Evolutionary conservation across 1,284 basidiomycete species (phyloP).

Genomic region (Ganoderma leucocontextum): DNA sequence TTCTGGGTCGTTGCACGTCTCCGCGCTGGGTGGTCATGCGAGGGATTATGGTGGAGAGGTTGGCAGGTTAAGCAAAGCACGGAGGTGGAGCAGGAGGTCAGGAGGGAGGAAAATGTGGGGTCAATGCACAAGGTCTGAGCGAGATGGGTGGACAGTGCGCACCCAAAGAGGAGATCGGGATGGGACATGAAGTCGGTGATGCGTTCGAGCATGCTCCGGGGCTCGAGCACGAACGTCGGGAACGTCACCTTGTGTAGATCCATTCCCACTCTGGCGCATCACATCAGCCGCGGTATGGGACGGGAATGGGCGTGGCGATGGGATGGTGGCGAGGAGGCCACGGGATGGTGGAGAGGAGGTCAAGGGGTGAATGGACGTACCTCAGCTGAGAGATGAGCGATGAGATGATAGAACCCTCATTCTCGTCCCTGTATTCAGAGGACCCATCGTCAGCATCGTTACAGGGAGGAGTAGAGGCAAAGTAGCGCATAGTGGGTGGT

Average conservation of each 20-base stretch:
- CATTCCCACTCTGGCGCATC: slow-evolving; percentile 82
- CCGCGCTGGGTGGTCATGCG: slow-evolving; percentile 60
- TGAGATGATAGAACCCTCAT: slow-evolving; percentile 82
- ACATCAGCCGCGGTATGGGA: not conserved
- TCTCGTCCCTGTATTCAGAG: slow-evolving; percentile 63
- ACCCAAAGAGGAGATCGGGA: slow-evolving; percentile 97
- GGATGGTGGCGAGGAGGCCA: slow-evolving; percentile 5
- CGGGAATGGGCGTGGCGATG: not conserved
- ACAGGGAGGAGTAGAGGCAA: slow-evolving; percentile 30
- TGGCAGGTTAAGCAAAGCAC: not conserved
- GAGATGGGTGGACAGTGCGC: slow-evolving; percentile 47
- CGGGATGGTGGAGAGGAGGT: slow-evolving; percentile 10
- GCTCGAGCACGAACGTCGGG: slow-evolving; percentile 95
- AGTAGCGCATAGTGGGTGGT: slow-evolving; percentile 39
- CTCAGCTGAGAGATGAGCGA: slow-evolving; percentile 89
- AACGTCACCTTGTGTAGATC: slow-evolving; percentile 94
- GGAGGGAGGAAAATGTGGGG: slow-evolving; percentile 22
- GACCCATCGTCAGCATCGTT: slow-evolving; percentile 33
- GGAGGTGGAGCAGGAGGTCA: not conserved
- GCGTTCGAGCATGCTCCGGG: slow-evolving; percentile 92
- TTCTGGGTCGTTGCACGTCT: slow-evolving; percentile 80
- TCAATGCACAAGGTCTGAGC: slow-evolving; percentile 30
- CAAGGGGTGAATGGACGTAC: slow-evolving; percentile 44
- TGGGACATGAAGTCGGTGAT: slow-evolving; percentile 99
- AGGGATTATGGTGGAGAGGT: slow-evolving; percentile 24